Conservation (phyloP, 2,329 filamentous ascomycete species). For the Diaporthe capsici region DNA sequence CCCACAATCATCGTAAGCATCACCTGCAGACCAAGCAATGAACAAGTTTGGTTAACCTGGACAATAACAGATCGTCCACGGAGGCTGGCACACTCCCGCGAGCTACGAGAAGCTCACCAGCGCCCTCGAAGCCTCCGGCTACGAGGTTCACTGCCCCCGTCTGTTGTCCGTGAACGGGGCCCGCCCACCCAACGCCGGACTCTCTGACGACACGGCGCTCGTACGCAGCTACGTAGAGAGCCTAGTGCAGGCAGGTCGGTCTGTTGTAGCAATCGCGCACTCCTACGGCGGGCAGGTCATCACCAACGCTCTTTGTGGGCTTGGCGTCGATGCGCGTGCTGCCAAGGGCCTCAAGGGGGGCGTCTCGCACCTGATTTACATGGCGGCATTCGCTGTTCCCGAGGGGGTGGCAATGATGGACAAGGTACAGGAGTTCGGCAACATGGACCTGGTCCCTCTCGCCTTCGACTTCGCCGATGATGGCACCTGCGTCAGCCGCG, state of each 20-base stretch:
- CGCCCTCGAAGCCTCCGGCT: background rate
- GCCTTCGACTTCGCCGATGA: background rate
- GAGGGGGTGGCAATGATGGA: conserved; percentile 8
- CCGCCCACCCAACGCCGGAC: conserved; percentile 10
- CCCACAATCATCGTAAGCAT: background rate
- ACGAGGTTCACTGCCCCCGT: conserved; percentile 10
- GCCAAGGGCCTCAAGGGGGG: conserved; percentile 11
- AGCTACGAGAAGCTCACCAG: background rate
- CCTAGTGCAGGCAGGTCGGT: background rate
- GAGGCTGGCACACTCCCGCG: conserved; percentile 6
- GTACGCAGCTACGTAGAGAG: conserved; percentile 19
- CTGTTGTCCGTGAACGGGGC: background rate
- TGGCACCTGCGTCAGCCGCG: background rate
- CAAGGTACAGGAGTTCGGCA: background rate
- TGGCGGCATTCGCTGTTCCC: background rate
- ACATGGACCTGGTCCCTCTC: conserved; percentile 16
- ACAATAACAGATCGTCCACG: background rate
- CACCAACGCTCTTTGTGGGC: conserved; percentile 11
- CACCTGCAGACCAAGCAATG: background rate
- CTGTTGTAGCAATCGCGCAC: background rate
- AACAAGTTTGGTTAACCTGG: background rate
- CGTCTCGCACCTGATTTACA: conserved; percentile 4
- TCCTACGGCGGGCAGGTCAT: conserved; percentile 28
- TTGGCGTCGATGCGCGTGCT: background rate
- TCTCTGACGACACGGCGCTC: background rate